Conservation (phyloP, 176 grass and related monocot genomes). For the Saccharum spontaneum region DNA sequence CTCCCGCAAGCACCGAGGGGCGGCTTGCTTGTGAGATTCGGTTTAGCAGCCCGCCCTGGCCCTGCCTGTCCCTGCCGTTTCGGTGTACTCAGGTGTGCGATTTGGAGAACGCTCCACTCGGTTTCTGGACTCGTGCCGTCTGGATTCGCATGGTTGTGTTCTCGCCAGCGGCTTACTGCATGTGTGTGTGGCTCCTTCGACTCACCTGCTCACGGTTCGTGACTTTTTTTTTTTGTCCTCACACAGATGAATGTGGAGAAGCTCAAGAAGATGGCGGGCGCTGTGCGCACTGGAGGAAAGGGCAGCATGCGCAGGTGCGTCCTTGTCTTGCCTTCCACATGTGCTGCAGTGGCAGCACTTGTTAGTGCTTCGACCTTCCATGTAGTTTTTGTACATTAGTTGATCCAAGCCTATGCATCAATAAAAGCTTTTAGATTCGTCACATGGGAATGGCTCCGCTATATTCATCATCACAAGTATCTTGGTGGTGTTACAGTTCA, state of each 20-base stretch:
- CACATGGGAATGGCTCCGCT: no score
- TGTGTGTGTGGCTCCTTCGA: background rate
- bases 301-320: constrained; percentile 66
- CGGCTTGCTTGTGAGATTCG: background rate
- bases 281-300: constrained; percentile 76
- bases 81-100: background rate
- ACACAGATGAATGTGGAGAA: constrained; percentile 67
- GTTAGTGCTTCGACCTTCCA: background rate
- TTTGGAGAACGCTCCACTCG: background rate
- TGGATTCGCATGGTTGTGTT: background rate
- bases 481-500: background rate
- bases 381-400: background rate
- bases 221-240: background rate
- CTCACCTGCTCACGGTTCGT: background rate
- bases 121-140: background rate
- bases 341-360: background rate
- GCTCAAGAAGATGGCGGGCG: constrained; percentile 76
- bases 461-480: background rate
- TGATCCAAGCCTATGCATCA: background rate
- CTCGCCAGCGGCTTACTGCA: background rate
- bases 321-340: background rate
- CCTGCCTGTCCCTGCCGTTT: background rate
- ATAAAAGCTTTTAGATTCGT: background rate
- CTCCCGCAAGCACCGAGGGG: background rate
- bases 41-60: background rate